phyloP scores from a whole-genome alignment of 345 rosid genomes.

The Salix viminalis region DNA sequence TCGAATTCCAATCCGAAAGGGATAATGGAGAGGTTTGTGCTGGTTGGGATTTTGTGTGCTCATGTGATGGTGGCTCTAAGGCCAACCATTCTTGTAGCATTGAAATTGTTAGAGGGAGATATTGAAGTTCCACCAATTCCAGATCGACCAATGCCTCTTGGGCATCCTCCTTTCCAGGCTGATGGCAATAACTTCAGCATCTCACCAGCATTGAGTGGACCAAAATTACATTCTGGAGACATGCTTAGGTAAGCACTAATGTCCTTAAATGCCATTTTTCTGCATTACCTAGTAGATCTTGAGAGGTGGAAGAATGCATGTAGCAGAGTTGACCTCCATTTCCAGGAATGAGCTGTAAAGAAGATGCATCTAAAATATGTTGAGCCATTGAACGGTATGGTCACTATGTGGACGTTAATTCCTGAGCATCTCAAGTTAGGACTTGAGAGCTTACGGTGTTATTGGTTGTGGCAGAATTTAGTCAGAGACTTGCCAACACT shows the following conservation, averaged over 20 bases:
- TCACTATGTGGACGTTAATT: background rate
- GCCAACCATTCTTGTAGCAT: conserved; percentile 75
- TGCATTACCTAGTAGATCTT: background rate
- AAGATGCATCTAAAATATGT: background rate
- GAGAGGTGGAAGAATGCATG: background rate
- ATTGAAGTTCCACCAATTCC: conserved; percentile 75
- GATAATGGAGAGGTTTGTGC: conserved; percentile 79
- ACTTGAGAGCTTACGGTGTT: background rate
- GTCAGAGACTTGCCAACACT: background rate
- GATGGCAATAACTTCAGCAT: conserved; percentile 41
- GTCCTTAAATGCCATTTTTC: background rate
- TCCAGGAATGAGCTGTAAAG: background rate
- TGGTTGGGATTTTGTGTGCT: conserved; percentile 79
- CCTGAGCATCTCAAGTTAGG: background rate
- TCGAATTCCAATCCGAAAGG: conserved; percentile 54
- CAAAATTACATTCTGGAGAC: conserved; percentile 38
- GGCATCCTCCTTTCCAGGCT: conserved; percentile 36
- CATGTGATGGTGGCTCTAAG: conserved; percentile 92
- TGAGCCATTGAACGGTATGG: background rate
- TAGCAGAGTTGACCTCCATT: background rate
- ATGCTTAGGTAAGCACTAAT: conserved; percentile 40
- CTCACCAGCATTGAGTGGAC: conserved; percentile 53
- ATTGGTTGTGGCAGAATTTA: background rate
- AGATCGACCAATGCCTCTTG: conserved; percentile 68
- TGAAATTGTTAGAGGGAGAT: conserved; percentile 92